Evolutionary conservation across 2,329 filamentous ascomycete genomes (phyloP), one percentile per base, ranked within the genome.

Genomic region (Calonectria pteridis): DNA sequence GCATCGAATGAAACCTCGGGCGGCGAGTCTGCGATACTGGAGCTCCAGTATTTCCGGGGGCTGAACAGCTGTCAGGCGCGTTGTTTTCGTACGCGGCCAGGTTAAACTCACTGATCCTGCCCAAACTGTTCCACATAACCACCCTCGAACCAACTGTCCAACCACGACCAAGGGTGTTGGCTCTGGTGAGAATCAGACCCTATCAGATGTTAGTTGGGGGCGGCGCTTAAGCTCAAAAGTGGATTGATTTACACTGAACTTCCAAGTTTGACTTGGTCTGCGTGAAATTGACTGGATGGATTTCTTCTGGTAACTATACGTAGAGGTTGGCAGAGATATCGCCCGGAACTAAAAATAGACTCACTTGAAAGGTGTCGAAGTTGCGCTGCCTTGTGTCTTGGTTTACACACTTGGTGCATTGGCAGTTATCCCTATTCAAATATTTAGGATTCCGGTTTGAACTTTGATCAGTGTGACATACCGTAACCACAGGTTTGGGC

Each of bases 101-200:
- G 16, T 62, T 37, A 20, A 40, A 64, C 79, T 74, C 66, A 81
- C 79, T 79, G 65, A n/a, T 81, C 77, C 51, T 69, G 37, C 6
- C 71, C 74, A 29, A 80, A 76, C 31, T 80, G 73, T 29, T 75
- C 64, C 13, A 23, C 20, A 67, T 71, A 74, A 51, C 73, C 75
- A 59, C 63, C 67, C 14, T 63, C 67, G 33, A 81, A 80, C 75
- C 72, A 77, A 65, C 75, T 73, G 23, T 76, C 67, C 35, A 81
- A 73, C 72, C 77, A 81, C 29, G 86, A 86, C 88, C 90, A 93
- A 1, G 87, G 82, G 81, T 95, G 97, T 29, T 87, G 84, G 83
- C 94, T 95, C 55, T 87, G 81, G 82, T 98, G 95, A 1, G 87
- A 88, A 81, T 94, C 93, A 73, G 89, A 89, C 93, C 93, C 93